Base-by-base conservation (phyloP, 495 filamentous ascomycete genomes). In the Penicillium turbatum region DNA sequence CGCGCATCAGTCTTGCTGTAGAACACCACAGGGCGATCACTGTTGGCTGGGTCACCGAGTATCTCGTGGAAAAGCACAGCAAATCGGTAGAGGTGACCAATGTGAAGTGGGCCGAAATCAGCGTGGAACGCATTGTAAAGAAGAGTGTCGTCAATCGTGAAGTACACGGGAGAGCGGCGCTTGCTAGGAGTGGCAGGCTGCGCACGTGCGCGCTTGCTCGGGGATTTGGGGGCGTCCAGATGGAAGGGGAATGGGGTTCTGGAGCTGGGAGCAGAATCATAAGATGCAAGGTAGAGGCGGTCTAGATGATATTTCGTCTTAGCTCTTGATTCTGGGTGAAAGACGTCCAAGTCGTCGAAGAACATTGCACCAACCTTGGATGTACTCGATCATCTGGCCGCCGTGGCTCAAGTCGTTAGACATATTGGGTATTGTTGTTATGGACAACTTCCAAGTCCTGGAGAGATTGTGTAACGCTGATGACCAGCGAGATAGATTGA, bases 71-170 rank as follows among this genome's bases (percentile, higher is more conserved):
- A 88, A 38, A 90, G 81, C 29, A 97, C 83, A 1, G 95, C 91
- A 72, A 97, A 99, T 32, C 93, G 81, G 75, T 99, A 97, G 26
- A 97, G 75, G 62, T 99, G 93, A 5, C 95, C 93, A 48, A 97
- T 95, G 73, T 99, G 95, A 19, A 97, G 78, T 60, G 93, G 93
- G 55, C 93, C 93, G 69, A 99, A 99, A 70, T 99, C 93, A 53
- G 92, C 92, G 70, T 97, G 91, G 75, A 99, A 99, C 7, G 92
- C 90, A 66, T 99, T 97, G 77, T 99, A 99, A 21, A 96, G 79
- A 12, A 99, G 82, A 29, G 78, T 85, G 63, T 96, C 88, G 64
- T 99, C 95, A 53, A 97, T 83, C 3, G 91, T 91, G 72, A 99
- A 99, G 72, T 99, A 99, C 54, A 86, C 89, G 0, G 95, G 95